Conservation (phyloP, 1,139 yeast species). For the Yamadazyma trypodendri region DNA sequence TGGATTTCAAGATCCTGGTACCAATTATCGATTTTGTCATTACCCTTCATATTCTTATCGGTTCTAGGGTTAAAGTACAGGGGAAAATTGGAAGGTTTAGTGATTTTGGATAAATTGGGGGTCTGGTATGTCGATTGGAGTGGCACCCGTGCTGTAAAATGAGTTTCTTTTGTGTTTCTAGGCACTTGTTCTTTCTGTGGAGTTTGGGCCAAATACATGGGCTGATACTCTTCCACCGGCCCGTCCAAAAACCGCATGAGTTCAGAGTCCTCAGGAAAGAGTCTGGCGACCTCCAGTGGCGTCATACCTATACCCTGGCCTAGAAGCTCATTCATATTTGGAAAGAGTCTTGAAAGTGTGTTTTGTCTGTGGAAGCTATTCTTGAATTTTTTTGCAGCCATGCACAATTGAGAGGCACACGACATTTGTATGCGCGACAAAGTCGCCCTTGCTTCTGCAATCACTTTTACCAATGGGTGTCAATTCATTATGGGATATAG, state of each 20-base stretch:
- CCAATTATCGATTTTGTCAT: slow-evolving; percentile 66
- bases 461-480: slow-evolving; percentile 66
- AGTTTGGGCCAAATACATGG: neutral
- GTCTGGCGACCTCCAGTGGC: neutral
- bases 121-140: neutral
- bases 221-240: neutral
- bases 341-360: neutral
- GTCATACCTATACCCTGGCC: neutral
- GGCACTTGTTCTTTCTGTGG: neutral
- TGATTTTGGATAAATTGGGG: neutral
- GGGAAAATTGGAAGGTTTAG: neutral
- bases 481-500: slow-evolving; percentile 87
- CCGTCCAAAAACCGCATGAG: neutral
- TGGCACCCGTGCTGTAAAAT: neutral
- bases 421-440: too few species aligned
- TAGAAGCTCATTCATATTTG: neutral
- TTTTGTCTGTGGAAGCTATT: neutral
- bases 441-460: too few species aligned
- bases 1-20: slow-evolving; percentile 27
- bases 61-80: slow-evolving; percentile 53
- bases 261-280: neutral
- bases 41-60: slow-evolving; percentile 56
- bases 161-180: neutral
- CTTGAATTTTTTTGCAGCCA: neutral
- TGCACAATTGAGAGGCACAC: neutral